Evolutionary conservation across 306 rosid species (phyloP).

Genomic region (Dalbergia oliveri): DNA sequence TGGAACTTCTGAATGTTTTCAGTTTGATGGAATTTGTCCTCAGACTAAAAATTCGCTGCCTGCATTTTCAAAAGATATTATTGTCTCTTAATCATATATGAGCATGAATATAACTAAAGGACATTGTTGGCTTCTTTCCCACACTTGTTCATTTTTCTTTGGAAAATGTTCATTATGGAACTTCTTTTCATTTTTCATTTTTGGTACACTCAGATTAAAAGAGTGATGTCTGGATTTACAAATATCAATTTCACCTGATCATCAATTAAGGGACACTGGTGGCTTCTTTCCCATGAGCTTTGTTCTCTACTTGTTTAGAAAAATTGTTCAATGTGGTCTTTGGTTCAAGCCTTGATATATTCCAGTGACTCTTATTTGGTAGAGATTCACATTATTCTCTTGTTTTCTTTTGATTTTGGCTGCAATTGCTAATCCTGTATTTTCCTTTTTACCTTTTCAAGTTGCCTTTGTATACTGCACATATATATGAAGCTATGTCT

Average conservation of each 20-base stretch:
- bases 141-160: background rate
- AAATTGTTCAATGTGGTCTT: constrained; percentile 25
- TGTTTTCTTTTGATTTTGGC: constrained; percentile 37
- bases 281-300: constrained; percentile 35
- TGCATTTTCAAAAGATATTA: background rate
- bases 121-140: constrained; percentile 20
- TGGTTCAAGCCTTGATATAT: constrained; percentile 5
- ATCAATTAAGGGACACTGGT: background rate
- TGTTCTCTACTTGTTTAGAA: constrained; percentile 22
- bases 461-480: constrained; percentile 21
- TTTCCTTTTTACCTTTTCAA: background rate
- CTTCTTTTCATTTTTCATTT: constrained; percentile 24
- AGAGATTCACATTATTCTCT: constrained; percentile 8
- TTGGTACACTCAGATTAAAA: constrained; percentile 16
- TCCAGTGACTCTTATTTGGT: constrained; percentile 24
- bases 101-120: background rate
- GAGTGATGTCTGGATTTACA: background rate
- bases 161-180: constrained; percentile 31
- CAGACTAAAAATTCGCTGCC: background rate
- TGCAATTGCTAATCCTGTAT: background rate
- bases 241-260: constrained; percentile 11
- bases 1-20: constrained; percentile 1
- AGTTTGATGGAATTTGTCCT: constrained; percentile 20
- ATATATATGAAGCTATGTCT: constrained; percentile 3
- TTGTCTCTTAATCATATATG: constrained; percentile 20